A percentile compares a stretch with the other conserved stretches of the same genome.
These are phyloP conservation scores for Dictyostelium capitatum DNA, from an alignment of 78 protist species.

Conservation along the genomic window DNA sequence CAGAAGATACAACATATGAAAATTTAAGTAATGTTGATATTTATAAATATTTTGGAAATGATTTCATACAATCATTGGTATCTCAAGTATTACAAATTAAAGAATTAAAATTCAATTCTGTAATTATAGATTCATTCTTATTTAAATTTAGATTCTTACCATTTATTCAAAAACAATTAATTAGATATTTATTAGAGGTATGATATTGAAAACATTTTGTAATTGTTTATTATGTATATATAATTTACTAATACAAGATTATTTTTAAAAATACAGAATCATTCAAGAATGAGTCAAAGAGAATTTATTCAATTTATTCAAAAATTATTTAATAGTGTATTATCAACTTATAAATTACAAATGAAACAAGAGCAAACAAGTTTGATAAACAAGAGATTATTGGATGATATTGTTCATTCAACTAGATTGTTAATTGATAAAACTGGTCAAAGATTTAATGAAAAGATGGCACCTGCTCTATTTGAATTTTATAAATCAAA, in stretches of 20 bases:
- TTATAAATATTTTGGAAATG: slow-evolving; percentile 17
- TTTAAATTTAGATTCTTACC: slow-evolving; percentile 28
- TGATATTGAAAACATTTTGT: background rate
- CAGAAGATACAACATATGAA: slow-evolving; percentile 9
- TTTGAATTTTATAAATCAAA: slow-evolving; percentile 14
- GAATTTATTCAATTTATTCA: slow-evolving; percentile 26
- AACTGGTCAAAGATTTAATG: slow-evolving; percentile 13
- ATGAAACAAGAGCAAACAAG: background rate
- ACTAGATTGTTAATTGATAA: slow-evolving; percentile 1
- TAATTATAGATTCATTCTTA: slow-evolving; percentile 37
- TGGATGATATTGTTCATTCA: slow-evolving; percentile 9
- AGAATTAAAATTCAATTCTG: slow-evolving; percentile 18
- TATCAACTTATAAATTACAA: background rate
- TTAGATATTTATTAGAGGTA: slow-evolving; percentile 55
- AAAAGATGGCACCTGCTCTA: background rate
- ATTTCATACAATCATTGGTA: slow-evolving; percentile 46
- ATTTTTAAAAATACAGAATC: background rate
- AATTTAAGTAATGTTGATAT: background rate
- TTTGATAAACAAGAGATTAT: background rate
- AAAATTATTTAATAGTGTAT: slow-evolving; percentile 16
- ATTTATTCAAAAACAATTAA: slow-evolving; percentile 42
- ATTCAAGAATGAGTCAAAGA: slow-evolving; percentile 32
- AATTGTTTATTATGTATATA: background rate
- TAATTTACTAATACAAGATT: too few relatives aligned
- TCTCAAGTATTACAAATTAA: slow-evolving; percentile 25